Evolutionary conservation across 768 basidiomycete species (phyloP), one percentile per base, ranked within the genome.

Genomic region (Scleroderma citrinum): DNA sequence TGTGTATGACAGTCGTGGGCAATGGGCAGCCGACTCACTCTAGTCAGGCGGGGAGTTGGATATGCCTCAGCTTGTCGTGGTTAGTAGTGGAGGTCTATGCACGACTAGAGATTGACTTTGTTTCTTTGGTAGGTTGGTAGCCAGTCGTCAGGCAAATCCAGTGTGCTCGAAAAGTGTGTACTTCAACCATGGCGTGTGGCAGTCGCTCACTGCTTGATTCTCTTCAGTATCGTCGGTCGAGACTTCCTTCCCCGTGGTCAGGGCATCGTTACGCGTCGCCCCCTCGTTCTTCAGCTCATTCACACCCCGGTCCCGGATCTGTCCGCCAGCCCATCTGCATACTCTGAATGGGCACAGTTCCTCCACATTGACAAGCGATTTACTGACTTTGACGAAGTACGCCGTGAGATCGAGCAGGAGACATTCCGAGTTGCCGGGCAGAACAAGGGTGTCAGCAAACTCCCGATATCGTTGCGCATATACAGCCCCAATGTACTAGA

Each of bases 321-420:
- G 35, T 56, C 69, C 50, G 59, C 74, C 17, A 77, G 77, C 44
- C 66, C 73, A 47, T 68, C 73, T 14, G 51, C 66, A 21, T 76
- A 78, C 56, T 76, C 81, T 1, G 95, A 97, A 77, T 98, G 94
- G 85, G 95, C 82, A 39, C 96, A 98, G 68, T 99, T 99, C 69
- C 78, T 98, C 24, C 96, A 99, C 66, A 76, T 95, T 48, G 94
- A 97, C 77, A 91, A 90, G 65, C 81, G 89, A 35, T 97, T 93
- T 70, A 93, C 92, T n/a, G 95, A 98, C 63, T 98, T 94, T 61
- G 74, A 78, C 39, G 95, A 98, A 59, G 87, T 98, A 55, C 78
- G 95, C 35, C 87, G 85, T 56, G 96, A 99, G 72, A 99, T 99
- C 51, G 96, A 99, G 68, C 86, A 90, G 64, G 96, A 99, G 74